Evolutionary conservation across 805 yeast species (phyloP).

Genomic region (Lipomyces sp.): DNA sequence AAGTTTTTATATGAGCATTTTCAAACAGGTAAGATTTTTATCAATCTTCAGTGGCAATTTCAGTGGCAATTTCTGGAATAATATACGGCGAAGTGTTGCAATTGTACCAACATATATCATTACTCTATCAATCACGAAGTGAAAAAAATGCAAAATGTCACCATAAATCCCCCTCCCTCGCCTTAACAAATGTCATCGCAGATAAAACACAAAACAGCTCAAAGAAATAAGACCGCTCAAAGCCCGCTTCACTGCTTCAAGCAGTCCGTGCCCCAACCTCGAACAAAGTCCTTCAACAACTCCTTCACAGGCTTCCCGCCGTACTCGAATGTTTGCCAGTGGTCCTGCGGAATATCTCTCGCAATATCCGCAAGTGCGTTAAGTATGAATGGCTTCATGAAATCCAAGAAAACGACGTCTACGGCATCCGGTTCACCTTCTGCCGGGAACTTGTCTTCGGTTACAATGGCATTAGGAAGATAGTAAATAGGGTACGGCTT

Average conservation of each 20-base stretch:
- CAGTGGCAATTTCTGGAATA: neutral
- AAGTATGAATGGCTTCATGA: slow-evolving; percentile 54
- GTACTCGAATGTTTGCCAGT: slow-evolving; percentile 23
- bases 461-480: slow-evolving; percentile 76
- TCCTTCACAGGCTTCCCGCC: slow-evolving; percentile 77
- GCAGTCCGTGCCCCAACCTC: slow-evolving; percentile 29
- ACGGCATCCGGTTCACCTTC: slow-evolving; percentile 26
- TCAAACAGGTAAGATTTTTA: neutral
- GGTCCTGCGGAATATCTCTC: slow-evolving; percentile 2
- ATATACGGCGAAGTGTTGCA: too few relatives aligned
- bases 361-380: slow-evolving; percentile 43
- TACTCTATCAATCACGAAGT: neutral
- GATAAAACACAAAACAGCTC: neutral
- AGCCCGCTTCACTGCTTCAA: neutral
- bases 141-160: neutral
- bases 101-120: neutral
- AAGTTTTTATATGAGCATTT: neutral
- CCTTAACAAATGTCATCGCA: too few relatives aligned
- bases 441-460: slow-evolving; percentile 35
- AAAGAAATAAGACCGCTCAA: neutral
- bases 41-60: neutral
- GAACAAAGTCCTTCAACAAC: slow-evolving; percentile 52
- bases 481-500: slow-evolving; percentile 54
- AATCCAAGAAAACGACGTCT: slow-evolving; percentile 69
- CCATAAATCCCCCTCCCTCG: too few relatives aligned